phyloP scores from a whole-genome alignment of 495 filamentous ascomycete species.

The Penicillium tannophilum region DNA sequence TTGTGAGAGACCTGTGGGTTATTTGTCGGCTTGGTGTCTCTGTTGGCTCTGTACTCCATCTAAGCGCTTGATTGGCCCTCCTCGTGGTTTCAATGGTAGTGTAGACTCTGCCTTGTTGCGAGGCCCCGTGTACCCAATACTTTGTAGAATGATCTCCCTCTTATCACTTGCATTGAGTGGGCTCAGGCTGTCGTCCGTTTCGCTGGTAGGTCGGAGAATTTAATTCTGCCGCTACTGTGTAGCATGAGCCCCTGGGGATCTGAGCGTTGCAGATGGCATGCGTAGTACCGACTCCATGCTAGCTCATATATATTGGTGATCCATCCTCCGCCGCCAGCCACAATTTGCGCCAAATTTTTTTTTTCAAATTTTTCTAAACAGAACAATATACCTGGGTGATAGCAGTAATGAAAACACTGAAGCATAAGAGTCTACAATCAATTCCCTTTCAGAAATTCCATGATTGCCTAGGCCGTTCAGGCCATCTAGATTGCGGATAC shows the following conservation, averaged over 20 bases:
- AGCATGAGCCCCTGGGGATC: background rate
- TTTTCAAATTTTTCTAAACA: no score
- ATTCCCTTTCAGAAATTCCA: no score
- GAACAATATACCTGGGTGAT: no score
- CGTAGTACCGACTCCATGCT: no score
- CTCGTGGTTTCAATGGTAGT: background rate
- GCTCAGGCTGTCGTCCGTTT: background rate
- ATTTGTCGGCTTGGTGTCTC: background rate
- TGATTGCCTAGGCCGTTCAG: no score
- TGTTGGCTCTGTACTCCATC: background rate
- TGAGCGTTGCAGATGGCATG: background rate
- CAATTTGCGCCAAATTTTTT: no score
- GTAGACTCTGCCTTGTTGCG: background rate
- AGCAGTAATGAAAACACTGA: no score
- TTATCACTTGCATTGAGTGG: constrained; percentile 9
- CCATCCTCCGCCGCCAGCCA: no score
- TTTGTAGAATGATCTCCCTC: constrained; percentile 3
- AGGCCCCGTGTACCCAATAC: background rate
- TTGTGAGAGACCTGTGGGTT: background rate
- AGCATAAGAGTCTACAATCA: no score
- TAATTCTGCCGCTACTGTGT: background rate
- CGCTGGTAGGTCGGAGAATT: background rate
- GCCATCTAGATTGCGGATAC: no score
- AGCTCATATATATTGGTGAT: no score
- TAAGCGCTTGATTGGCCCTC: background rate